Conservation (phyloP, 108 stramenopile species). For the Pseudonitzschia pungens region DNA sequence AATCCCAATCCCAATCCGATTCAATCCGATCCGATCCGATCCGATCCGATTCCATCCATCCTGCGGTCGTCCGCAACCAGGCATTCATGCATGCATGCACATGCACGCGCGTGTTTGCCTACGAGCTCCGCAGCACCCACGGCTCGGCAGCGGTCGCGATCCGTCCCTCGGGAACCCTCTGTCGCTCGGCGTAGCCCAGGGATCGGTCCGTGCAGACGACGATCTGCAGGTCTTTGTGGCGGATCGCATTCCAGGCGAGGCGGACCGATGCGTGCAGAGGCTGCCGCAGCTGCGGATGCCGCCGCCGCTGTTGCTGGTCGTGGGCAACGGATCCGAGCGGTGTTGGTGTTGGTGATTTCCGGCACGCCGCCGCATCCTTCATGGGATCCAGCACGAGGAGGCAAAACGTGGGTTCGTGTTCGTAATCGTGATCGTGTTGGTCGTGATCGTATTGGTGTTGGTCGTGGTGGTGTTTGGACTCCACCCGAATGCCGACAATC, state of each 20-base stretch:
- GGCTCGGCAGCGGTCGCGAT: constrained; percentile 18
- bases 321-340: too few relatives aligned
- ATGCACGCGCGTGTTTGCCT: too few relatives aligned
- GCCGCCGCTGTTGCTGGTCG: too few relatives aligned
- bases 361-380: too few relatives aligned
- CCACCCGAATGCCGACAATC: constrained; percentile 55
- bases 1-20: too few relatives aligned
- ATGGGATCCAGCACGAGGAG: constrained; percentile 60
- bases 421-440: background rate
- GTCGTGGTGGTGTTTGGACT: background rate
- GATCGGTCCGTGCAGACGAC: constrained; percentile 2
- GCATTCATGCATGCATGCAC: too few relatives aligned
- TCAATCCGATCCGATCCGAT: too few relatives aligned
- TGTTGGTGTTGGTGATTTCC: too few relatives aligned
- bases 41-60: too few relatives aligned
- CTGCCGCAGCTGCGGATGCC: background rate
- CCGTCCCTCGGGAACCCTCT: background rate
- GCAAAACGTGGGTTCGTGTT: background rate
- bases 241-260: background rate
- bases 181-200: background rate
- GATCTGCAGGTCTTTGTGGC: constrained; percentile 18
- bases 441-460: too few relatives aligned
- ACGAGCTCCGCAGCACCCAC: background rate
- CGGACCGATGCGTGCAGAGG: background rate
- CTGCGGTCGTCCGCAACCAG: too few relatives aligned